Evolutionary conservation across 75 land plant species (phyloP).

Genomic region (Pinus taeda): DNA sequence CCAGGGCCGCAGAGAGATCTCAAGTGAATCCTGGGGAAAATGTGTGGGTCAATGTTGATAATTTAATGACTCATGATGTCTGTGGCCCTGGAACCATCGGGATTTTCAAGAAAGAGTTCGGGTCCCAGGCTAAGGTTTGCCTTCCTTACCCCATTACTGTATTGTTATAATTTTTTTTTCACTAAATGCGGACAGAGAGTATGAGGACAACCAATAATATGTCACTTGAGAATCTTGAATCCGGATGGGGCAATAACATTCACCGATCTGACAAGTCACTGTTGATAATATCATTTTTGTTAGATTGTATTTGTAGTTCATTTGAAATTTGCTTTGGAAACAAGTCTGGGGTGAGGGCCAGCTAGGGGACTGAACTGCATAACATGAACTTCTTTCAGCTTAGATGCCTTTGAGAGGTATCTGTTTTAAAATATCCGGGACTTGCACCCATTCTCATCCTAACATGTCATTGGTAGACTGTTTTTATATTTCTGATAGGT

Average conservation of each 20-base stretch:
- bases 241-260: background rate
- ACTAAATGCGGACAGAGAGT: background rate
- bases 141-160: background rate
- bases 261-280: too few relatives aligned
- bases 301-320: slow-evolving; percentile 2
- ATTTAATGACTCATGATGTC: slow-evolving; percentile 96
- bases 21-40: slow-evolving; percentile 84
- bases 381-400: too few relatives aligned
- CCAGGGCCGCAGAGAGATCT: slow-evolving; percentile 69
- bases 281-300: background rate
- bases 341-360: too few relatives aligned
- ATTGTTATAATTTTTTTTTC: background rate
- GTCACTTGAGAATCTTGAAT: background rate
- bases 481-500: background rate
- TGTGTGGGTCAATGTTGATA: slow-evolving; percentile 94
- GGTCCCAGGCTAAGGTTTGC: slow-evolving; percentile 77
- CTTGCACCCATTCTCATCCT: too few relatives aligned
- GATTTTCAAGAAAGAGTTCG: slow-evolving; percentile 92
- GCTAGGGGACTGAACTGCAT: too few relatives aligned
- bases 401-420: too few relatives aligned
- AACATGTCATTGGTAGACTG: too few relatives aligned
- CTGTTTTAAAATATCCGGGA: too few relatives aligned
- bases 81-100: slow-evolving; percentile 97
- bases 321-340: too few relatives aligned
- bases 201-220: too few relatives aligned